phyloP scores from a whole-genome alignment of 257 asterid species.

The Thymus quinquecostatus region DNA sequence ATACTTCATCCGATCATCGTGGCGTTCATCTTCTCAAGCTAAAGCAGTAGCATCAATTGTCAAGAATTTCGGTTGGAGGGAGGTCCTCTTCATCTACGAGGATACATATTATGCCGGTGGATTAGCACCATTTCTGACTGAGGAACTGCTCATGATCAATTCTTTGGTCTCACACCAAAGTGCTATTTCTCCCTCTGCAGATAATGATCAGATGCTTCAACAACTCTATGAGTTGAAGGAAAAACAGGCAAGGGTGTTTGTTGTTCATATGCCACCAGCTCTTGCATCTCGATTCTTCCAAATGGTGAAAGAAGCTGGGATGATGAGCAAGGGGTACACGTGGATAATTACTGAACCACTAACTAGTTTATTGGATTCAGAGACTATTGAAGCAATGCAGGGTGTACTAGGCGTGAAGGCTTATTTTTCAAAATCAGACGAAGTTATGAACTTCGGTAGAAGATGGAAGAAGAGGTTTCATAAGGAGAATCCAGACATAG shows the following conservation, averaged over 20 bases:
- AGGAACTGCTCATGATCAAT: conserved; percentile 30
- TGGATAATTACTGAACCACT: conserved; percentile 45
- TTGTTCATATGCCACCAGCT: not conserved
- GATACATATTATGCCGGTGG: conserved; percentile 43
- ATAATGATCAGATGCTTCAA: conserved; percentile 37
- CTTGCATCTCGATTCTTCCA: not conserved
- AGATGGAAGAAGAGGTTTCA: conserved; percentile 33
- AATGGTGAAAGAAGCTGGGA: conserved; percentile 40
- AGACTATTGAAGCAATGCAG: conserved; percentile 44
- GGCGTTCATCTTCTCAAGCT: conserved; percentile 45
- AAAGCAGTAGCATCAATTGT: not conserved
- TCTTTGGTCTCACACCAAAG: conserved; percentile 36
- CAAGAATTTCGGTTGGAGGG: conserved; percentile 42
- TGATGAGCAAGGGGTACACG: conserved; percentile 49
- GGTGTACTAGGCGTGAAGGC: conserved; percentile 60
- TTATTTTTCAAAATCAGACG: conserved; percentile 36
- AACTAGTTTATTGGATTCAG: conserved; percentile 29
- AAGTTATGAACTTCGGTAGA: not conserved
- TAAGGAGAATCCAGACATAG: conserved; percentile 44
- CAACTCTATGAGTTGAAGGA: conserved; percentile 45
- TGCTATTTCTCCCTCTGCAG: conserved; percentile 41
- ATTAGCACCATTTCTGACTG: conserved; percentile 44
- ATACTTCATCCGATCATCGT: conserved; percentile 31
- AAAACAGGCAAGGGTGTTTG: conserved; percentile 27
- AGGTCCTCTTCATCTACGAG: conserved; percentile 44